These are phyloP conservation scores for Silybum marianum DNA, from an alignment of 129 eudicot genomes.

Conservation along the genomic window DNA sequence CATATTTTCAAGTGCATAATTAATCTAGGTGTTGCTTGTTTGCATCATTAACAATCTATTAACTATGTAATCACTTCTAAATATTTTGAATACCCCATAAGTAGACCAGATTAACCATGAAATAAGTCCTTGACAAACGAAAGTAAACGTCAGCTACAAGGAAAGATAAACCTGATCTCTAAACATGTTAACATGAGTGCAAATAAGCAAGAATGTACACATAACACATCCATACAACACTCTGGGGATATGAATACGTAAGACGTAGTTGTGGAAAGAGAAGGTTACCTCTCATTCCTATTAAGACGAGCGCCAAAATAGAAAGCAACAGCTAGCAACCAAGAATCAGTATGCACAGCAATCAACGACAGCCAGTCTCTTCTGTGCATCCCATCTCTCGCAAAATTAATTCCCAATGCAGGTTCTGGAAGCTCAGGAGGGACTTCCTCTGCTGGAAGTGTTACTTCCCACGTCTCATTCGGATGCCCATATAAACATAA, in stretches of 20 bases:
- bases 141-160: not conserved
- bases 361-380: slow-evolving; percentile 55
- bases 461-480: slow-evolving; percentile 58
- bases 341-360: slow-evolving; percentile 54
- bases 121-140: not conserved
- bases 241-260: not conserved
- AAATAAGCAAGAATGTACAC: slow-evolving; percentile 2
- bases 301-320: slow-evolving; percentile 58
- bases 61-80: not conserved
- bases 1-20: not conserved
- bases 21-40: not conserved
- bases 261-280: not conserved
- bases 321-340: slow-evolving; percentile 53
- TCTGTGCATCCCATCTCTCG: slow-evolving; percentile 50
- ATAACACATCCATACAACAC: not conserved
- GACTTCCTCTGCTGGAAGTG: slow-evolving; percentile 56
- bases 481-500: slow-evolving; percentile 58
- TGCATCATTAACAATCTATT: not conserved
- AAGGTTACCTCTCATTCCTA: slow-evolving; percentile 46
- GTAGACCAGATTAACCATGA: not conserved
- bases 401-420: slow-evolving; percentile 52
- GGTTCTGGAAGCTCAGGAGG: slow-evolving; percentile 66
- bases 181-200: not conserved
- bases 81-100: not conserved
- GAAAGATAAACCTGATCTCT: slow-evolving; percentile 1